Evolutionary conservation across 129 eudicot species (phyloP).

Genomic region (Dittrichia graveolens): DNA sequence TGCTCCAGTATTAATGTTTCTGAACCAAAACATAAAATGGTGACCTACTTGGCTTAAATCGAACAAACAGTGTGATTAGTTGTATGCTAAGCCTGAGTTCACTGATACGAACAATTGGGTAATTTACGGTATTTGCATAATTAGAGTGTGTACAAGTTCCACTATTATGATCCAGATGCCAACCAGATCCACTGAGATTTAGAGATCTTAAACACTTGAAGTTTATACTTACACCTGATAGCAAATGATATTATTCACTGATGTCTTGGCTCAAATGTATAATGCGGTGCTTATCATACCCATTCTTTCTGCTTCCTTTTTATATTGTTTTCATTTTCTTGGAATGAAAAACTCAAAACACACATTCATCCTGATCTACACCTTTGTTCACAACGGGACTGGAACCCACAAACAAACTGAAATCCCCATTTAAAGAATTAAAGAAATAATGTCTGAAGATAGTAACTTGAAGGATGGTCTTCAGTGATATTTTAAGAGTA

Average conservation of each 20-base stretch:
- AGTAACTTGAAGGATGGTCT: neutral
- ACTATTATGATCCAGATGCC: neutral
- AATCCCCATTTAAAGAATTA: neutral
- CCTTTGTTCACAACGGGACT: no score
- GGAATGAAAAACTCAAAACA: no score
- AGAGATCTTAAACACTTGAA: neutral
- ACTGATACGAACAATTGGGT: neutral
- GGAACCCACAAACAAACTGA: no score
- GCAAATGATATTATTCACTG: neutral
- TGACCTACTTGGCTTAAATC: constrained; percentile 11
- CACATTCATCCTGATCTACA: no score
- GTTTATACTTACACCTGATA: neutral
- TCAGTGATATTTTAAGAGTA: neutral
- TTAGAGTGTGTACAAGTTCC: constrained; percentile 6
- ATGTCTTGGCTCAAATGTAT: neutral
- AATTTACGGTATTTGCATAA: neutral
- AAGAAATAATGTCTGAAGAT: constrained; percentile 8
- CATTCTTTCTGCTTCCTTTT: neutral
- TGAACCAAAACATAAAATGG: constrained; percentile 15
- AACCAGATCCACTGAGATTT: constrained; percentile 3
- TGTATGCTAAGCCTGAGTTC: neutral
- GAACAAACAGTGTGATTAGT: constrained; percentile 8
- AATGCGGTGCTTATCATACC: neutral
- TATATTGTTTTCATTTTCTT: neutral
- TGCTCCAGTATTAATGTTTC: neutral